A percentile compares a stretch with the other conserved stretches of the same genome.
Conservation (phyloP, 352 stramenopile species). For the Hyaloperonospora brassicae region DNA sequence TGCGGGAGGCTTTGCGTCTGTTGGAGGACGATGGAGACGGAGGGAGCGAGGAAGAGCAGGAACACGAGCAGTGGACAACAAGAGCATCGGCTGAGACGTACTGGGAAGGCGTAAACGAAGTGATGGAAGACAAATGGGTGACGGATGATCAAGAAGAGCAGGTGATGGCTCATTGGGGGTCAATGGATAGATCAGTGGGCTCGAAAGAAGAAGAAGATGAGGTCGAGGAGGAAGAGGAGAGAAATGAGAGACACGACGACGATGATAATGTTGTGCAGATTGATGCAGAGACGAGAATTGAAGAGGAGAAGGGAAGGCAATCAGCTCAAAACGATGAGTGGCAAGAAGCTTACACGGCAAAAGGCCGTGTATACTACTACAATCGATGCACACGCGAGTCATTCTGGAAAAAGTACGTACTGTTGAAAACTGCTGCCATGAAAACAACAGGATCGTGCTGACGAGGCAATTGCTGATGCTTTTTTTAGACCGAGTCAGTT, state of each 20-base stretch:
- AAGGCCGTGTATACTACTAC: slow-evolving; percentile 86
- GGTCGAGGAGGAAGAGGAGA: slow-evolving; percentile 10
- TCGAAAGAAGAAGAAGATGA: slow-evolving; percentile 10
- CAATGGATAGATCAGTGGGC: slow-evolving; percentile 1
- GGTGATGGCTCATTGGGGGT: slow-evolving; percentile 6
- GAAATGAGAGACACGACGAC: slow-evolving; percentile 8
- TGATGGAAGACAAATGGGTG: slow-evolving; percentile 33
- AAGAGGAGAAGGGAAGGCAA: slow-evolving; percentile 5
- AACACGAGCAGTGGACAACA: slow-evolving; percentile 5
- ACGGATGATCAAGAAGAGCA: slow-evolving; percentile 13
- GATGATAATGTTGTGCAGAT: slow-evolving; percentile 8
- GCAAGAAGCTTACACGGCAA: slow-evolving; percentile 77
- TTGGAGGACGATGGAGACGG: slow-evolving; percentile 30
- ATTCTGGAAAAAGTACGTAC: slow-evolving; percentile 67
- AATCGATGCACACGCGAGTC: slow-evolving; percentile 79
- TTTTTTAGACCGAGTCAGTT: slow-evolving; percentile 21
- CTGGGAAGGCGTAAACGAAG: slow-evolving; percentile 48
- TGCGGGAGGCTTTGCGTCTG: slow-evolving; percentile 42
- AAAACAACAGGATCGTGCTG: slow-evolving; percentile 2
- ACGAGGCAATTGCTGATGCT: slow-evolving; percentile 8
- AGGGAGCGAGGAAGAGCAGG: slow-evolving; percentile 20
- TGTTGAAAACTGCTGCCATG: not conserved
- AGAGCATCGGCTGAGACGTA: slow-evolving; percentile 12
- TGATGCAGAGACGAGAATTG: not conserved
- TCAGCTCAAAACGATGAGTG: slow-evolving; percentile 44